phyloP scores from a whole-genome alignment of 208 protist genomes.

The Lotmaria passim region DNA sequence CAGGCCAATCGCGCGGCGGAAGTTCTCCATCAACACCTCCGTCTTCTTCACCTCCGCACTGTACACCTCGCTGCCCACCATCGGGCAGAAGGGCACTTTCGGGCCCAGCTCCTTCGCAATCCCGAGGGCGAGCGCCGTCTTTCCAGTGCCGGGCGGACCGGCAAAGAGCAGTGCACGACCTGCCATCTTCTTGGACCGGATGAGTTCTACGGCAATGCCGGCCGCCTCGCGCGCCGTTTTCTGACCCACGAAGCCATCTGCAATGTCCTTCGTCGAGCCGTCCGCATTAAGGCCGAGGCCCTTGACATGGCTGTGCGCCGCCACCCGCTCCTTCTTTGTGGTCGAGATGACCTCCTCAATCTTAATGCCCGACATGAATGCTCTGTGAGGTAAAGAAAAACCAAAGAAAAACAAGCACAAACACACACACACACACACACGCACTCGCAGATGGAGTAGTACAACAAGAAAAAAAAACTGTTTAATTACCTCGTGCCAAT shows the following conservation, averaged over 20 bases:
- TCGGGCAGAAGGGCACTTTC: slow-evolving; percentile 99
- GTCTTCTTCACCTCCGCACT: slow-evolving; percentile 99
- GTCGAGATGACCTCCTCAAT: slow-evolving; percentile 98
- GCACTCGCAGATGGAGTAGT: not conserved
- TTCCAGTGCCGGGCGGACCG: slow-evolving; percentile 98
- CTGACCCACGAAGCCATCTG: slow-evolving; percentile 99
- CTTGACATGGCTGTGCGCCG: slow-evolving; percentile 99
- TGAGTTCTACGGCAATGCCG: slow-evolving; percentile 98
- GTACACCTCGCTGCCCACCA: slow-evolving; percentile 99
- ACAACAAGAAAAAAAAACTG: not conserved
- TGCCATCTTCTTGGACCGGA: slow-evolving; percentile 99
- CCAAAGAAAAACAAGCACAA: slow-evolving; percentile 9
- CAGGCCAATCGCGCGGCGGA: slow-evolving; percentile 99
- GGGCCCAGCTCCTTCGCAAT: slow-evolving; percentile 99
- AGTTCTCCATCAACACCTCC: slow-evolving; percentile 99
- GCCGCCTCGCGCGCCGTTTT: slow-evolving; percentile 97
- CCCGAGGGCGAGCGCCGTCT: slow-evolving; percentile 97
- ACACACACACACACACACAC: not conserved
- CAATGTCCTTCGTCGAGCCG: slow-evolving; percentile 79
- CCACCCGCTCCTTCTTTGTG: slow-evolving; percentile 96
- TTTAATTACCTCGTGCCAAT: not conserved
- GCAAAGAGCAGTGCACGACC: slow-evolving; percentile 99
- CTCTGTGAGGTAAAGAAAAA: slow-evolving; percentile 17
- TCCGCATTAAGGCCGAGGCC: slow-evolving; percentile 97
- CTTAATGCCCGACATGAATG: slow-evolving; percentile 93